Base-by-base conservation (phyloP, 805 yeast species). In the Huiozyma sinensis region DNA sequence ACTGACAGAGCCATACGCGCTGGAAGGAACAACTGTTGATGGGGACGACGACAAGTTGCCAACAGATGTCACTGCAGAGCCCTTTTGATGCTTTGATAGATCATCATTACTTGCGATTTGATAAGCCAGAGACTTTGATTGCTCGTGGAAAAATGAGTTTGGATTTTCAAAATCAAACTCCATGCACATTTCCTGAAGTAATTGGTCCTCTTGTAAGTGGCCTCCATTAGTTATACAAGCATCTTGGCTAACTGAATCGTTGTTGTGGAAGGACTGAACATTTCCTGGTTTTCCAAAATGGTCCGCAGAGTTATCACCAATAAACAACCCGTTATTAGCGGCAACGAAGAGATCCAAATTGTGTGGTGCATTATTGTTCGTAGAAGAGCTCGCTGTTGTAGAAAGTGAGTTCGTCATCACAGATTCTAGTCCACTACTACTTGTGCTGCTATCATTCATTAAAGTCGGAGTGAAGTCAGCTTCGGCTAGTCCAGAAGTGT, bases 91-190 rank as follows among this genome's bases (percentile, higher is more conserved):
- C 13, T 17, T 17, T 17, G 24, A 17, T 17, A 17, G 24, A 17
- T 17, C 24, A 17, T 17, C 24, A 17, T 17, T 17, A 17, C 24
- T 17, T 17, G 24, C 4, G 24, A 17, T 36, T 32, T 31, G 13
- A 12, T 12, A 28, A 39, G 13, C 12, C 17, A 38, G 9, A 8
- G 10, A 11, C 27, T 32, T 45, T 24, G 44, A 33, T 33, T 47
- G 51, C 9, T 53, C 53, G 30, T 48, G 48, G 12, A 52, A 43
- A 33, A 53, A 48, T 3, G 50, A 43, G 27, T 44, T 47, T n/a
- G 55, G 49, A 41, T 54, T 53, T 24, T 51, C 60, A 37, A 56
- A 51, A 42, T 56, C 58, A 38, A 58, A 54, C 28, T 57, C 60
- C 43, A 50, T 47, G 40, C 51, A 55, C 47, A 54, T 46, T 35